Percentiles rank a stretch among this genome's conserved stretches.
Conservation (phyloP, 768 basidiomycete species). For the Rhizopogon vesiculosus region DNA sequence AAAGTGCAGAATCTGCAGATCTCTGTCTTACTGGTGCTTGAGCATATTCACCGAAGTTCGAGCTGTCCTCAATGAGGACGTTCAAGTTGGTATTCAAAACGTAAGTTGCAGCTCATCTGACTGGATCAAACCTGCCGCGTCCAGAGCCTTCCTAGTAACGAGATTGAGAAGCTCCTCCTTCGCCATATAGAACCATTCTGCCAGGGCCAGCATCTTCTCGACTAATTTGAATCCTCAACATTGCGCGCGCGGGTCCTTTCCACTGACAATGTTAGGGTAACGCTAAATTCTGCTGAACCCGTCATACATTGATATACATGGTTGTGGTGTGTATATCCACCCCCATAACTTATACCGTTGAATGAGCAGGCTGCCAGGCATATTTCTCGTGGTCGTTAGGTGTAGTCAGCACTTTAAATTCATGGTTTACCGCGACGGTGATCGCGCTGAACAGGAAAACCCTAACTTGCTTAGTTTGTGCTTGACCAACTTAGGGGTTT, state of each 20-base stretch:
- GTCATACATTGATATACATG: constrained; percentile 39
- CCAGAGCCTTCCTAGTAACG: too few relatives aligned
- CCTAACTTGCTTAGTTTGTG: not conserved
- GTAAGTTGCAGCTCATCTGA: too few relatives aligned
- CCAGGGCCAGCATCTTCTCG: constrained; percentile 54
- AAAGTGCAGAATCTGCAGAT: too few relatives aligned
- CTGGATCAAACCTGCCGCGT: too few relatives aligned
- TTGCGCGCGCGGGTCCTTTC: too few relatives aligned
- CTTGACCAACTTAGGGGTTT: too few relatives aligned
- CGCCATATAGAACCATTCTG: constrained; percentile 73
- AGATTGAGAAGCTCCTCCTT: constrained; percentile 47
- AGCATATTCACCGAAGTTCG: too few relatives aligned
- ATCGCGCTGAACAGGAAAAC: not conserved
- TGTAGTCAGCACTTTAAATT: not conserved
- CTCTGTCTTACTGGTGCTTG: too few relatives aligned
- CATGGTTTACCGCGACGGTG: not conserved
- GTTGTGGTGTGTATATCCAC: constrained; percentile 29
- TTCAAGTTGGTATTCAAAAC: too few relatives aligned
- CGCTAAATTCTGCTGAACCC: too few relatives aligned
- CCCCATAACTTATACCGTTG: not conserved
- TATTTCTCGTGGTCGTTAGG: not conserved
- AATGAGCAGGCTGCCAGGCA: not conserved
- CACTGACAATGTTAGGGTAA: too few relatives aligned
- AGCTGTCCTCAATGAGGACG: too few relatives aligned
- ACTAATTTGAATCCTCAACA: constrained; percentile 59